phyloP scores from a whole-genome alignment of 371 early-diverging fungal genomes.

The Syncephalis plumigaleata region DNA sequence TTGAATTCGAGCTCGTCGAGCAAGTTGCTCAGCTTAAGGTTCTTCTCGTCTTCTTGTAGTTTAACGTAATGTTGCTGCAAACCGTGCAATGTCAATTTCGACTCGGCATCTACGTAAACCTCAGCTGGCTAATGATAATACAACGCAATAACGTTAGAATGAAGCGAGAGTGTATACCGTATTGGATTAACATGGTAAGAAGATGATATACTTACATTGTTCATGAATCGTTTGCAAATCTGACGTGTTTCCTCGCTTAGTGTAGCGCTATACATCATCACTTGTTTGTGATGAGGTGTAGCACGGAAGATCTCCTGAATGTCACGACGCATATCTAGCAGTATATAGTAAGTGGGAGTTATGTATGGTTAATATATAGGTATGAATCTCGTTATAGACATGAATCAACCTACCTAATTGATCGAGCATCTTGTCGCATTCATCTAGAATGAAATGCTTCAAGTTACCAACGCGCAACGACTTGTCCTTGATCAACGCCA shows the following conservation, averaged over 20 bases:
- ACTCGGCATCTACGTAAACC: constrained; percentile 96
- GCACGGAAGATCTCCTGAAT: constrained; percentile 91
- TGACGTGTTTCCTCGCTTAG: constrained; percentile 81
- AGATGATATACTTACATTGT: constrained; percentile 29
- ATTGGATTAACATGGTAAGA: neutral
- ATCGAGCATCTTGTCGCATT: constrained; percentile 97
- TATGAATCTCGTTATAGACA: too few species aligned
- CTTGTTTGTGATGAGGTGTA: constrained; percentile 93
- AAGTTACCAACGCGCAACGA: constrained; percentile 56
- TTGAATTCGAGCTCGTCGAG: constrained; percentile 89
- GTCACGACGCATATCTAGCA: constrained; percentile 86
- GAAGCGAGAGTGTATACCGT: too few species aligned
- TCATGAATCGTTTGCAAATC: constrained; percentile 94
- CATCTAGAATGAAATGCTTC: constrained; percentile 97
- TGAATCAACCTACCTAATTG: constrained; percentile 56
- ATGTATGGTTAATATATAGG: neutral
- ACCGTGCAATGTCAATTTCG: constrained; percentile 95
- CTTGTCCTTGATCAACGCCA: constrained; percentile 75
- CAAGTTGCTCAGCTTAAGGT: constrained; percentile 84
- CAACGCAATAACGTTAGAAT: neutral
- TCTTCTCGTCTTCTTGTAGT: constrained; percentile 77
- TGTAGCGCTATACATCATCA: constrained; percentile 97
- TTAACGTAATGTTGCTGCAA: constrained; percentile 90
- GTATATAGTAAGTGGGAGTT: neutral
- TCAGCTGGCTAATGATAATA: constrained; percentile 55